These are phyloP conservation scores for Powellomyces hirtus DNA, from an alignment of 192 early-diverging fungal species.

Conservation along the genomic window DNA sequence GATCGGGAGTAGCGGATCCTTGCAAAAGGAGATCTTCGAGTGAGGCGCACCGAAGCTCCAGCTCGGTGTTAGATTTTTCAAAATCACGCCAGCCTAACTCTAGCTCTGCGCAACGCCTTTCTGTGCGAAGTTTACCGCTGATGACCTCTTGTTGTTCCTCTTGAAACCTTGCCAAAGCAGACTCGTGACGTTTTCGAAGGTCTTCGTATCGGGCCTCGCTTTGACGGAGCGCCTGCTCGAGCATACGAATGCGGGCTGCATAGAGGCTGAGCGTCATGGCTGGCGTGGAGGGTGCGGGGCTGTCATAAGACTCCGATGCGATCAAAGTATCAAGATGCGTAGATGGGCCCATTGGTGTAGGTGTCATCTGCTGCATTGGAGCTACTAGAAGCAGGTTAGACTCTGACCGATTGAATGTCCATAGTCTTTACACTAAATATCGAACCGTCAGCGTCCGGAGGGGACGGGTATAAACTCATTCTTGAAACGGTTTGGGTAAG, in stretches of 20 bases:
- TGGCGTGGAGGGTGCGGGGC: not conserved
- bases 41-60: slow-evolving; percentile 4
- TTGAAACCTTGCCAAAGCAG: not conserved
- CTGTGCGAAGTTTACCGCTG: slow-evolving; percentile 25
- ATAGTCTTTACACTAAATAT: not conserved
- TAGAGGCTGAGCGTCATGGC: slow-evolving; percentile 14
- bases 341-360: not conserved
- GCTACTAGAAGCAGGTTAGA: too few relatives aligned
- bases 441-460: slow-evolving; percentile 14
- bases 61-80: slow-evolving; percentile 11
- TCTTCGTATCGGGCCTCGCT: slow-evolving; percentile 25
- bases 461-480: slow-evolving; percentile 15
- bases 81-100: not conserved
- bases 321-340: not conserved
- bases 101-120: slow-evolving; percentile 17
- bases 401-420: not conserved
- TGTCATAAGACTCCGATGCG: not conserved
- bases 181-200: slow-evolving; percentile 14
- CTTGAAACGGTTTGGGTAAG: too few relatives aligned
- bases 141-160: slow-evolving; percentile 16
- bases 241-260: slow-evolving; percentile 14
- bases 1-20: not conserved
- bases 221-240: slow-evolving; percentile 26
- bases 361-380: too few relatives aligned
- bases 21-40: not conserved